Percentiles rank a stretch among this genome's conserved stretches.
Evolutionary conservation across 257 asterid genomes (phyloP).

Genomic region (Apocynum venetum): DNA sequence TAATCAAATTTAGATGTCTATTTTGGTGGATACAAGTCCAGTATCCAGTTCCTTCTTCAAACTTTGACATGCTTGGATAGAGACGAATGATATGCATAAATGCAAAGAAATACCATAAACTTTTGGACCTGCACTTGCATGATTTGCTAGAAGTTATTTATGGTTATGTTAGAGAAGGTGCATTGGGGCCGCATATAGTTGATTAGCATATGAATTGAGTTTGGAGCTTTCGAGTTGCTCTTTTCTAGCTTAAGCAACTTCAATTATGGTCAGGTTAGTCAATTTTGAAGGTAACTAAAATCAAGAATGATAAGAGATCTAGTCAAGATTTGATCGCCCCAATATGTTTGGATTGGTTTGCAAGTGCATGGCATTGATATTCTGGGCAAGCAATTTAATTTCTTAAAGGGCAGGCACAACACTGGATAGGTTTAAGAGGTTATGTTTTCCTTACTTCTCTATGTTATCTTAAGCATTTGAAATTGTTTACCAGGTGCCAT

Average conservation of each 20-base stretch:
- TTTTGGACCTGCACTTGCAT: background rate
- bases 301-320: background rate
- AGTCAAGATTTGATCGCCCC: background rate
- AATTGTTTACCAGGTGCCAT: slow-evolving; percentile 58
- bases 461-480: background rate
- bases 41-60: background rate
- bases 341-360: background rate
- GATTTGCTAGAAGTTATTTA: background rate
- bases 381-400: background rate
- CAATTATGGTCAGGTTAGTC: background rate
- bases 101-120: background rate
- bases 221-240: background rate
- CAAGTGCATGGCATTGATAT: background rate
- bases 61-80: background rate
- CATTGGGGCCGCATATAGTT: background rate
- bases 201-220: background rate
- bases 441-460: background rate
- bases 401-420: background rate
- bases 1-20: background rate
- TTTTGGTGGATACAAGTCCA: background rate
- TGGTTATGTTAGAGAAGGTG: background rate
- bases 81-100: background rate
- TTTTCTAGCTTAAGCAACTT: background rate
- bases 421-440: background rate
- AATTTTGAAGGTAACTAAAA: background rate